These are phyloP conservation scores for Eucalyptus curtisii DNA, from an alignment of 345 rosid genomes.

Conservation along the genomic window DNA sequence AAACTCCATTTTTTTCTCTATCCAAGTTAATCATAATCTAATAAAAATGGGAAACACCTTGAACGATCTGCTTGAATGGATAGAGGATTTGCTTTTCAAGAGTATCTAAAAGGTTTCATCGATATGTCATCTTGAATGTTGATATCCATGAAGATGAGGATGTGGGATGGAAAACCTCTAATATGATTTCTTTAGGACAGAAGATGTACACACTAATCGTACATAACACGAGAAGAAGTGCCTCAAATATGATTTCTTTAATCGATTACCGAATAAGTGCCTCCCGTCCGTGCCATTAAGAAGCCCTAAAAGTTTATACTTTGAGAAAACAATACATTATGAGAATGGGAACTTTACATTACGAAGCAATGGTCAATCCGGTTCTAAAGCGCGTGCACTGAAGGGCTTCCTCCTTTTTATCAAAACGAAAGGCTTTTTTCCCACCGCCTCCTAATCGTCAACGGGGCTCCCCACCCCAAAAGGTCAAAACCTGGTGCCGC, in stretches of 20 bases:
- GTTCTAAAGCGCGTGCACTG: neutral
- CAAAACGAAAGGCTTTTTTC: too few relatives aligned
- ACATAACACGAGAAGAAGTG: neutral
- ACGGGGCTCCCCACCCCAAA: neutral
- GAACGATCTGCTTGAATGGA: neutral
- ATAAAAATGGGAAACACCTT: neutral
- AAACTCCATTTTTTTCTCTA: neutral
- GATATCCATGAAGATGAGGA: neutral
- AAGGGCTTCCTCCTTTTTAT: neutral
- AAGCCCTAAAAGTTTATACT: neutral
- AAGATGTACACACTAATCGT: neutral
- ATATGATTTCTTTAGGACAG: too few relatives aligned
- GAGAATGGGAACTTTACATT: neutral
- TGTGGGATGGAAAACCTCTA: neutral
- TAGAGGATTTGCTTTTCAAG: neutral
- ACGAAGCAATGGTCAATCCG: neutral
- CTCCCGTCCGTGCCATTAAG: neutral
- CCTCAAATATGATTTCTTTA: neutral
- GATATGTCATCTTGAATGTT: neutral
- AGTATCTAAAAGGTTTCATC: neutral
- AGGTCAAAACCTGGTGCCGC: neutral
- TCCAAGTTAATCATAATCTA: neutral
- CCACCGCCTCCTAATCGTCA: neutral
- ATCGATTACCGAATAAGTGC: neutral
- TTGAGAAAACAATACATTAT: neutral